Conservation (phyloP, 2,329 filamentous ascomycete genomes). For the Colletotrichum sp. region DNA sequence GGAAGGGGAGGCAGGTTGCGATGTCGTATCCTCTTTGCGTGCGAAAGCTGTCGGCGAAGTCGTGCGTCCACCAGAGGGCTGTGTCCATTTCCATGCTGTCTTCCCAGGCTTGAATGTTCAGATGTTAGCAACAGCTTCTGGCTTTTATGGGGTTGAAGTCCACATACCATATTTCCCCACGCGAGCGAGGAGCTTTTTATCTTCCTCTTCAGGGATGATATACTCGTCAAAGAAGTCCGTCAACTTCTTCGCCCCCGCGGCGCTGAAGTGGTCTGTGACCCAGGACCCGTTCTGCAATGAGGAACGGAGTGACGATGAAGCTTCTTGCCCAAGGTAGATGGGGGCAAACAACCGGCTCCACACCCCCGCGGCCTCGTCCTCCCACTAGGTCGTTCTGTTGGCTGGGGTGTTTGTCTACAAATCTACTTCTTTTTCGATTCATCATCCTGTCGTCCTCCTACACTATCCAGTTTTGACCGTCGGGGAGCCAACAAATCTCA, state of each 20-base stretch:
- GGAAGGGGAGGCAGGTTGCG: conserved; percentile 22
- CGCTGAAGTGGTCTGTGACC: conserved; percentile 30
- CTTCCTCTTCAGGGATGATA: conserved; percentile 21
- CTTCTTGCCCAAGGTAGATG: too few species aligned
- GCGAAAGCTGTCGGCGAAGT: conserved; percentile 20
- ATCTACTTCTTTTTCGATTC: too few species aligned
- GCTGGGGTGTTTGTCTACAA: too few species aligned
- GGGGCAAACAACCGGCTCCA: too few species aligned
- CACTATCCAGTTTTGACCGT: too few species aligned
- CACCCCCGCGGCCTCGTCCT: too few species aligned
- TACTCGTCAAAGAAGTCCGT: conserved; percentile 29
- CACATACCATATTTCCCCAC: conserved; percentile 26
- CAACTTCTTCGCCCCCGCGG: conserved; percentile 25
- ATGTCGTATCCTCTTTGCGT: conserved; percentile 21
- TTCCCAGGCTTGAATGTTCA: conserved; percentile 25
- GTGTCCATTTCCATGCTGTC: conserved; percentile 30
- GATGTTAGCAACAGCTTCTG: background rate
- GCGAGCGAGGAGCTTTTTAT: conserved; percentile 9
- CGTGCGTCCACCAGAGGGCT: conserved; percentile 26
- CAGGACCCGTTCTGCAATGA: conserved; percentile 27
- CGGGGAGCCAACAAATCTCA: too few species aligned
- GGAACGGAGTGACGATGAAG: background rate
- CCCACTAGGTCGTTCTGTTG: too few species aligned
- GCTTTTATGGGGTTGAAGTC: background rate
- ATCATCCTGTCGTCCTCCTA: too few species aligned